Percentiles rank a stretch among this genome's conserved stretches.
Conservation (phyloP, 495 filamentous ascomycete species). For the Lophium mytilinum region DNA sequence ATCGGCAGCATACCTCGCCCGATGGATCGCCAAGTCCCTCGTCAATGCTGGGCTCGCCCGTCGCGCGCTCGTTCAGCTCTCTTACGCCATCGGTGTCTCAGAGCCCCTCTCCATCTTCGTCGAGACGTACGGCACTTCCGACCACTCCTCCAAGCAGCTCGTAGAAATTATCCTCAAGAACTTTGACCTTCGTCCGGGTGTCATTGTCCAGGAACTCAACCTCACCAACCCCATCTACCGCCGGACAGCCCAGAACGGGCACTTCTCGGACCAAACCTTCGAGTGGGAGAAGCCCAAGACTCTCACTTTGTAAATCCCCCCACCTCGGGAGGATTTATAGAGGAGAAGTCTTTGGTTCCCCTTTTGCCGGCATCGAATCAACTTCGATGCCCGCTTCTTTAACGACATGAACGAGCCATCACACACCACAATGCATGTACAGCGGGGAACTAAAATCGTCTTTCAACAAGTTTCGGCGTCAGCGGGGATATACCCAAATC, state of each 20-base stretch:
- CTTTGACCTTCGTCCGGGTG: slow-evolving; percentile 95
- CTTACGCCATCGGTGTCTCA: slow-evolving; percentile 97
- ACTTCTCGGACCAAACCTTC: slow-evolving; percentile 99
- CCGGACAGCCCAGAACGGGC: slow-evolving; percentile 97
- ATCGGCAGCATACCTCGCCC: slow-evolving; percentile 91
- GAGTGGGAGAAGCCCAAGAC: slow-evolving; percentile 96
- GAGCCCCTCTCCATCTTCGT: slow-evolving; percentile 92
- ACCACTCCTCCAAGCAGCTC: slow-evolving; percentile 66
- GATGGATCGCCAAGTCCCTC: slow-evolving; percentile 98
- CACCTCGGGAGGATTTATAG: no score
- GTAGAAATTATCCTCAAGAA: slow-evolving; percentile 89
- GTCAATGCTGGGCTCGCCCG: slow-evolving; percentile 81
- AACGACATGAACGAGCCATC: no score
- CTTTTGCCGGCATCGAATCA: no score
- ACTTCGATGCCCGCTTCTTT: no score
- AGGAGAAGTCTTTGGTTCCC: no score
- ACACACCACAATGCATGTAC: no score
- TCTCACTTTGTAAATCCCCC: slow-evolving; percentile 62
- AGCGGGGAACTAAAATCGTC: no score
- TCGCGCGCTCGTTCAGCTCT: slow-evolving; percentile 91
- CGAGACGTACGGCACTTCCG: slow-evolving; percentile 74
- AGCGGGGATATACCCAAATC: no score
- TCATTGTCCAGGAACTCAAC: slow-evolving; percentile 96
- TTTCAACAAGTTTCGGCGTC: no score
- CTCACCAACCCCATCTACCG: slow-evolving; percentile 93